phyloP scores from a whole-genome alignment of 768 basidiomycete genomes.

The Russula ochroleuca region DNA sequence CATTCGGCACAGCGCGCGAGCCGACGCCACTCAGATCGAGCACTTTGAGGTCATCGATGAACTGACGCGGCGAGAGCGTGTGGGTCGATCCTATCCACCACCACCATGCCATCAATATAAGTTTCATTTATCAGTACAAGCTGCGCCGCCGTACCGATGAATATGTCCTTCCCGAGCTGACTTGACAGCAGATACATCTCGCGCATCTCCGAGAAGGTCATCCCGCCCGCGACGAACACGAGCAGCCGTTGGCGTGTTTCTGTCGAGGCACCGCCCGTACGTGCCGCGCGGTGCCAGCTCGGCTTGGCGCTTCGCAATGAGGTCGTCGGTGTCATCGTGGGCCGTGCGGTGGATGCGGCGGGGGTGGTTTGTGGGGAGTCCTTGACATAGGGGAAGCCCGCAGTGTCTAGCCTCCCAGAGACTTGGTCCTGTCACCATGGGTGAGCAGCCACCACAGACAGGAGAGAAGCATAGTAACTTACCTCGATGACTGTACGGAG shows the following conservation, averaged over 20 bases:
- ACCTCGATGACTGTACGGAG: slow-evolving; percentile 83
- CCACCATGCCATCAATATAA: too few relatives aligned
- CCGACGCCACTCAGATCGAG: slow-evolving; percentile 87
- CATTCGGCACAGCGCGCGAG: slow-evolving; percentile 66
- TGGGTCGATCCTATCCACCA: slow-evolving; percentile 77
- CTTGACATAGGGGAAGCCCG: slow-evolving; percentile 84
- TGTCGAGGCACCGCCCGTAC: slow-evolving; percentile 40
- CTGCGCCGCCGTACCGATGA: slow-evolving; percentile 61
- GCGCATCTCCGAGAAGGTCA: slow-evolving; percentile 94
- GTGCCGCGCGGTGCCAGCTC: slow-evolving; percentile 79
- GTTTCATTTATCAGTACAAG: not conserved
- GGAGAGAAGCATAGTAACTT: slow-evolving; percentile 1
- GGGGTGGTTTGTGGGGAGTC: slow-evolving; percentile 61
- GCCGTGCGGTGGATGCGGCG: slow-evolving; percentile 48
- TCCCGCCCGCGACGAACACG: slow-evolving; percentile 90
- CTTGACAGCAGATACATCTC: slow-evolving; percentile 78
- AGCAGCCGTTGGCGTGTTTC: slow-evolving; percentile 71
- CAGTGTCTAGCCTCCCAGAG: slow-evolving; percentile 68
- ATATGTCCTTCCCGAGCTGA: slow-evolving; percentile 78
- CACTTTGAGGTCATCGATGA: slow-evolving; percentile 82
- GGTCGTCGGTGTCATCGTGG: slow-evolving; percentile 40
- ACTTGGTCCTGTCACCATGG: slow-evolving; percentile 67
- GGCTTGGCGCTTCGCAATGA: slow-evolving; percentile 89
- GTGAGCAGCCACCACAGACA: not conserved
- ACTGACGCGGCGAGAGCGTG: slow-evolving; percentile 72